phyloP scores from a whole-genome alignment of 2,329 filamentous ascomycete genomes.

The Tolypocladium endophyticum region DNA sequence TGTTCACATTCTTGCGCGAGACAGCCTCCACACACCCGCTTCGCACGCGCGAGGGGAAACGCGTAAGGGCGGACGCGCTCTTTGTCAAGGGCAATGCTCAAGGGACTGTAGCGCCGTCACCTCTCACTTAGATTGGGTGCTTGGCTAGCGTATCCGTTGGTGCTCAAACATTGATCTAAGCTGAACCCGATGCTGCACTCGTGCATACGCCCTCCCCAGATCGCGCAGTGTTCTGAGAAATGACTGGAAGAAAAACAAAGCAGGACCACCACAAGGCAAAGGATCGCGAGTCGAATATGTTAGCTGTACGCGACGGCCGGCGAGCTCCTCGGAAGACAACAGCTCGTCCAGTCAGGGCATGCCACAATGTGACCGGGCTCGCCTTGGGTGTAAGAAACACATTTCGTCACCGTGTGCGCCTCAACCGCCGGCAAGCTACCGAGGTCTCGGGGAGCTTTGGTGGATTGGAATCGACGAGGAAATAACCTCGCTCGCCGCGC shows the following conservation, averaged over 20 bases:
- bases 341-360: not conserved
- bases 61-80: not conserved
- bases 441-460: not conserved
- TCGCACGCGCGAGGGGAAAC: not conserved
- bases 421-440: not conserved
- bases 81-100: not conserved
- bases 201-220: not conserved
- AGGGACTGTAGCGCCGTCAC: not conserved
- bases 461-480: not conserved
- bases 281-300: not conserved
- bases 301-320: not conserved
- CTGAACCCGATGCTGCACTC: not conserved
- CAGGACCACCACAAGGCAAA: not conserved
- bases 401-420: not conserved
- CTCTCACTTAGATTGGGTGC: not conserved
- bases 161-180: not conserved
- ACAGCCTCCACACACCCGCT: not conserved
- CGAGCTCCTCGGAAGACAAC: too few relatives aligned
- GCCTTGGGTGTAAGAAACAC: not conserved
- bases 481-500: not conserved
- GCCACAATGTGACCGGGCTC: not conserved
- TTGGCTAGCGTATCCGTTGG: not conserved
- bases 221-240: not conserved
- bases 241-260: not conserved
- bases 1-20: not conserved